Percentiles rank a stretch among this genome's conserved stretches.
Conservation (phyloP, 2,329 filamentous ascomycete species). For the Spiromastix sp. region DNA sequence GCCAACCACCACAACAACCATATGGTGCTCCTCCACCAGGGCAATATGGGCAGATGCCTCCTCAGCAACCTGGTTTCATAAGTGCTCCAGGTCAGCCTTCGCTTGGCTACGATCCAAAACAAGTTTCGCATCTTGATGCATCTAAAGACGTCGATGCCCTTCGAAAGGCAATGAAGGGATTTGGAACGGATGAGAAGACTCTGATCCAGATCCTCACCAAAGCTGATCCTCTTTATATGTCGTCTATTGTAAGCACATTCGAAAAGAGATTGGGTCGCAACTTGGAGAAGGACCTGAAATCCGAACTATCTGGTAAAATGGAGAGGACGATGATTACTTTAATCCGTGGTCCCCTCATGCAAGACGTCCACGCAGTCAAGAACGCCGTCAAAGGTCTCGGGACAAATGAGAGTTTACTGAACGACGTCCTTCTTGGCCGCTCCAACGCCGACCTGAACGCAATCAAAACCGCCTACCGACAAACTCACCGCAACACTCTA, state of each 20-base stretch:
- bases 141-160: conserved; percentile 55
- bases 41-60: neutral
- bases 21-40: conserved; percentile 6
- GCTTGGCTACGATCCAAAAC: conserved; percentile 56
- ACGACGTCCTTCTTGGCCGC: conserved; percentile 73
- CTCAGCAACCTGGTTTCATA: neutral
- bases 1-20: conserved; percentile 2
- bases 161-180: conserved; percentile 73
- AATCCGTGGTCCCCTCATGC: conserved; percentile 62
- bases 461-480: conserved; percentile 71
- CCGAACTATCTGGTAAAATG: conserved; percentile 64
- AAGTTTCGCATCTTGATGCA: conserved; percentile 55
- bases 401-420: conserved; percentile 76
- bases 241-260: conserved; percentile 53
- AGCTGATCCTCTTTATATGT: conserved; percentile 64
- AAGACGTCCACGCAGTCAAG: conserved; percentile 62
- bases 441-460: conserved; percentile 80
- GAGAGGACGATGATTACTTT: conserved; percentile 58
- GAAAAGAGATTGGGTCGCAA: conserved; percentile 50
- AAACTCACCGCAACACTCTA: conserved; percentile 54
- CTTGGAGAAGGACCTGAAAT: conserved; percentile 61
- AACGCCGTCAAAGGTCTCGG: conserved; percentile 67
- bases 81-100: conserved; percentile 46
- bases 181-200: conserved; percentile 67
- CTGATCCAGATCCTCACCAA: conserved; percentile 57